Base-by-base conservation (phyloP, 164 flowering plant genomes). In the Nelumbo lutea region DNA sequence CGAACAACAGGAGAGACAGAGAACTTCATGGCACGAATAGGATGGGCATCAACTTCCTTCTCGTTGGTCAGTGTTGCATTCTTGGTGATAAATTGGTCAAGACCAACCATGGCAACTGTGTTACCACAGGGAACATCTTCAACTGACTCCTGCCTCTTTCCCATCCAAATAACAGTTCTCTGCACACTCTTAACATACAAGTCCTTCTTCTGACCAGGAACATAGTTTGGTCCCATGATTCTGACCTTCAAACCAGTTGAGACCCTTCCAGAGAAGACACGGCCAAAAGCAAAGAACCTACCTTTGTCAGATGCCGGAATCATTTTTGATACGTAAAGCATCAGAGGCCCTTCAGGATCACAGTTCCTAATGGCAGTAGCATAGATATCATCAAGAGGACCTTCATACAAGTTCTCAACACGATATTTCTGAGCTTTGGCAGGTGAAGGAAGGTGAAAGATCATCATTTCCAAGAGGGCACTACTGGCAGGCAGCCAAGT, bases 1-100 rank as follows among this genome's bases (percentile, higher is more conserved):
- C 81, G 81, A 2, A 78, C 78, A 69, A 78, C 81, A 57, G 78
- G 81, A 2, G 81, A 78, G 42, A 78, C 78, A 43, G 81, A 78
- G 56, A 78, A 78, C 73, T 80, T 80, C 83, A 80, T 80, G 4
- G 83, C 83, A 6, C 80, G 67, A 65, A 80, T 80, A 11, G 80
- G 83, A 60, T 75, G 79, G 0, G 83, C 83, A 66, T 80, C 83
- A 3, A 69, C 76, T 57, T 80, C 83, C 68, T 77, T 80, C 76
- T 77, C 77, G 47, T 73, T 73, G 4, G 83, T 80, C 69, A 80
- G 42, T 2, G 80, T 80, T 0, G 83, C 83, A 56, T 72, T 72
- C 61, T 72, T 72, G 48, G 74, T 72, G 45, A 72, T 72, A 43
- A 65, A 72, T 27, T 72, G 69, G 50, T 72, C 74, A 53, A 72